Conservation (phyloP, 768 basidiomycete species). For the Mycena kentingensis region DNA sequence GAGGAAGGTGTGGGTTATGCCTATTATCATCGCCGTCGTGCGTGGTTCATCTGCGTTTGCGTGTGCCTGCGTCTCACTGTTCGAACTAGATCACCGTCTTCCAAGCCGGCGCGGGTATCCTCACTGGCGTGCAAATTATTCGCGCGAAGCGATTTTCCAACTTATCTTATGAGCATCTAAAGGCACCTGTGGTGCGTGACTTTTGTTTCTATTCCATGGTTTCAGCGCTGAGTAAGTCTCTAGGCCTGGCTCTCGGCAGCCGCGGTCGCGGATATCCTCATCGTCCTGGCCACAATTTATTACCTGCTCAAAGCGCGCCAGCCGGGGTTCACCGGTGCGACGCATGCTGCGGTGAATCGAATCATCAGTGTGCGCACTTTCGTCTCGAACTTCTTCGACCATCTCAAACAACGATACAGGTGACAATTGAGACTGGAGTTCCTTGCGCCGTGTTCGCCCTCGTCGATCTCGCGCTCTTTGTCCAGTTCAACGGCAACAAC, state of each 20-base stretch:
- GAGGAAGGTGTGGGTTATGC: conserved; percentile 6
- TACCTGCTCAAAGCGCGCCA: conserved; percentile 15
- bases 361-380: conserved; percentile 6
- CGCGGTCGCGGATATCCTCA: conserved; percentile 22
- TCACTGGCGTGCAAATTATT: conserved; percentile 1
- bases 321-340: conserved; percentile 9
- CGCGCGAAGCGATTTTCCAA: conserved; percentile 1
- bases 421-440: conserved; percentile 26
- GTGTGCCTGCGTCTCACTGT: no score
- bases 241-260: conserved; percentile 23
- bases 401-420: conserved; percentile 2
- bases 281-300: conserved; percentile 21
- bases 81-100: background rate
- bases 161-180: background rate
- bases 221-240: background rate
- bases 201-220: background rate
- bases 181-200: background rate
- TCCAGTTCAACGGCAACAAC: conserved; percentile 20
- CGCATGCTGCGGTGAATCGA: conserved; percentile 6
- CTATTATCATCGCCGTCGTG: conserved; percentile 18
- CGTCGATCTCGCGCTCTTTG: conserved; percentile 21
- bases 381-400: background rate
- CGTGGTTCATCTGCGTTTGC: background rate
- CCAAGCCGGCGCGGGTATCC: conserved; percentile 7
- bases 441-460: conserved; percentile 24